Base-by-base conservation (phyloP, 768 basidiomycete genomes). In the Suillus bovinus region DNA sequence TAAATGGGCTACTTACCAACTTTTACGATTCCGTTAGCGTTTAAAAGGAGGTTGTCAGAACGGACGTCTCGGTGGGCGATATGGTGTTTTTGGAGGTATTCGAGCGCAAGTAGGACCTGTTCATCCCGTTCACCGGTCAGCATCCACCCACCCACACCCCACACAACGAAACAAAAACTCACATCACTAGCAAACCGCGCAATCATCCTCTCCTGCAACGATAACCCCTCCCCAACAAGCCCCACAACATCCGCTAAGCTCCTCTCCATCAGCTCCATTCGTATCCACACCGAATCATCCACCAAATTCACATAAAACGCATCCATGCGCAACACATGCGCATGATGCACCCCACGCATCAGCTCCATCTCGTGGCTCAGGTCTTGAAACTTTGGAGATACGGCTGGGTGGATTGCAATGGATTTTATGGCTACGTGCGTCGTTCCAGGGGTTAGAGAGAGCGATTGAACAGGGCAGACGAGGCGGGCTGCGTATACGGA, bases 181-280 rank as follows among this genome's bases (percentile, higher is more conserved):
- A 93, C 91, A 76, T 94, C 93, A 63, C 81, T 83, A 3, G 90
- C 81, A 74, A 94, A 91, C 69, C 89, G 78, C 20, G 87, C 90
- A 47, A 94, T 83, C 54, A 85, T 80, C 66, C 84, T 78, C 74
- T 94, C 93, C 61, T 84, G 81, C 55, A 94, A 63, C 67, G 82
- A 78, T 41, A 92, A 72, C 0, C 90, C 90, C 63, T 84, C 79
- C 14, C 77, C 82, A 8, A 84, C 84, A 22, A 93, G 73, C 17
- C 79, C 84, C 17, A 94, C 80, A 52, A 94, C 82, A 71, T 94
- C 93, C 67, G 93, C 93, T 66, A 94, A 77, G 70, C 91, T 93
- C 64, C 91, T 81, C 68, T 93, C 91, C 92, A 94, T 93, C 36
- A 94, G 83, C 72, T 93, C 91, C 93, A 94, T 94, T 64, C 88